Base-by-base conservation (phyloP, 208 protist species). In the Tritrichomonas foetus region DNA sequence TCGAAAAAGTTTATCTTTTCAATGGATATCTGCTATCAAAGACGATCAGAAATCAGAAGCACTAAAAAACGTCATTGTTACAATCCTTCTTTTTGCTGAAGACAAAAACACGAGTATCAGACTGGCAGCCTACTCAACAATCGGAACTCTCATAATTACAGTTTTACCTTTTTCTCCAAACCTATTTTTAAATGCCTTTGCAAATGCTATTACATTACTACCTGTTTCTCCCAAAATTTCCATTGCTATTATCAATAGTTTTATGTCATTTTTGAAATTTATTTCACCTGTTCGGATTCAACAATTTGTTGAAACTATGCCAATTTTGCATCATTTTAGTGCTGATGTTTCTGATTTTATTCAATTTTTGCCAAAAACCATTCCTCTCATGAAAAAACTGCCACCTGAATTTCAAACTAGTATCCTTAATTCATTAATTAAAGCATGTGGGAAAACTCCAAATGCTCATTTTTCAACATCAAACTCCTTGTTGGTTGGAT, bases 341-440 rank as follows among this genome's bases (percentile, higher is more conserved):
- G 41, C 47, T 50, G 78, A 89, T 89, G 47, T 89, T 89, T 61
- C 78, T 36, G 78, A 89, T 50, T 89, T 47, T 50, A 89, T 89
- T 33, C 41, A 89, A 27, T 33, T 47, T 57, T 39, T 89, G 39
- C 78, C 78, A 25, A 9, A 33, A 53, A 57, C 41, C 39, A 89
- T 89, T 57, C 78, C 78, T 36, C 20, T 57, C 22, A 89, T 89
- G 78, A 53, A 89, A 39, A 49, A 53, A 14, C 20, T 89, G 20
- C 78, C 78, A 13, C 16, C 41, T 39, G 41, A 89, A 39, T 89
- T 61, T 33, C 47, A 57, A 27, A 25, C 33, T 57, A 89, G n/a
- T 36, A 53, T 89, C 39, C 27, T 89, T 1, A 57, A 49, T 47
- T 61, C 78, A 16, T n/a, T 89, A n/a, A 20, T 89, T 22, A 20